Base-by-base conservation (phyloP, 805 yeast species). In the Wickerhamomyces hampshirensis region DNA sequence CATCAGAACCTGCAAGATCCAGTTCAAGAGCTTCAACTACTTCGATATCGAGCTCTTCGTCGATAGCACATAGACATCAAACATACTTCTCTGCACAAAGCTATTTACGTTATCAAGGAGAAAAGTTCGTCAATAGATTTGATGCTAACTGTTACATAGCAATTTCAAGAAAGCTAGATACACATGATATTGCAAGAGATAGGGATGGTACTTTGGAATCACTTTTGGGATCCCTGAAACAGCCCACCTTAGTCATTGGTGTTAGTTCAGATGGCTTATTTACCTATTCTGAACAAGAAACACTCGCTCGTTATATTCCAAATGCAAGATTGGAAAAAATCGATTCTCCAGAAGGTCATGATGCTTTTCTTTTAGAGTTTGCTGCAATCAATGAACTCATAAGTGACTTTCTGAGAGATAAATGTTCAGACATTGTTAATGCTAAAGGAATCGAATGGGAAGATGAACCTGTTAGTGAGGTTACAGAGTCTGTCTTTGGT, bases 131-230 rank as follows among this genome's bases (percentile, higher is more conserved):
- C 31, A 69, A 75, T 29, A 68, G 98, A 50, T 93, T 91, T 52
- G 98, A 93, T 60, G 96, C 98, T 18, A 93, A 93, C 57, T 93
- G 98, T 63, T 93, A 93, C 61, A 88, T 93, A 36, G 77, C 97
- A 18, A 86, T 93, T 39, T 84, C 97, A 0, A 72, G 98, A 53
- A 93, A 93, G 59, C 65, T 93, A 23, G 98, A 93, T 52, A 88
- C 98, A 0, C 98, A 93, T 57, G 98, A 93, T 58, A 77, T 93
- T 33, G 78, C 95, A 0, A 71, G 98, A 40, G 93, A 81, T 37
- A 70, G 91, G 39, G 56, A 48, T 1, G 68, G 67, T n/a, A 64
- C 63, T 12, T 42, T 60, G 16, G 65, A 59, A 19, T 52, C 54
- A 14, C 85, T 83, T 8, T 65, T 93, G 40, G 57, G 62, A 5